A percentile compares a stretch with the other conserved stretches of the same genome.
Conservation (phyloP, 2,329 filamentous ascomycete genomes). For the Trichoderma harzianum region DNA sequence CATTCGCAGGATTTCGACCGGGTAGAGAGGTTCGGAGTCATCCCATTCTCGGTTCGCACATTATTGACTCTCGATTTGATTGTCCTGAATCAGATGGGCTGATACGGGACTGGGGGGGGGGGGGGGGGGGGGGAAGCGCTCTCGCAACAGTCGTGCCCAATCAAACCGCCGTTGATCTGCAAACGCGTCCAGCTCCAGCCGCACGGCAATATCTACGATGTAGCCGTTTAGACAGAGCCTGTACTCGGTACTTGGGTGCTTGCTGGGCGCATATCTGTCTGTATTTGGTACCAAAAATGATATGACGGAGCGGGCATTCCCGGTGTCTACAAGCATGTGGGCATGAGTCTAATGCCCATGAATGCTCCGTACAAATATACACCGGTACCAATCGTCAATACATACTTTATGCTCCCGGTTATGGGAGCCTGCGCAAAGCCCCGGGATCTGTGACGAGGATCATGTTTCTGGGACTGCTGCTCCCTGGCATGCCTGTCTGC, state of each 20-base stretch:
- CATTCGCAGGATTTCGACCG: neutral
- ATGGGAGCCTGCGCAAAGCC: neutral
- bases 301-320: neutral
- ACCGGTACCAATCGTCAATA: neutral
- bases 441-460: slow-evolving; percentile 18
- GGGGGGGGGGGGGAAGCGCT: neutral
- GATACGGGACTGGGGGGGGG: neutral
- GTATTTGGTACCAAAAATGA: neutral
- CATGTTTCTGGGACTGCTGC: neutral
- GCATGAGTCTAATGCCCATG: neutral
- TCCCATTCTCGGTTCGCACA: neutral
- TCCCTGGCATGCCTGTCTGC: neutral
- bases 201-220: neutral
- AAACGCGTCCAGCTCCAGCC: slow-evolving; percentile 3
- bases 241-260: neutral
- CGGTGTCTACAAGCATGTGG: neutral
- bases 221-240: neutral
- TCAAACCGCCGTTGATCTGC: neutral
- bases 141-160: neutral
- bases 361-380: neutral
- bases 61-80: neutral
- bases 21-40: neutral
- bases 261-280: neutral
- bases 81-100: neutral
- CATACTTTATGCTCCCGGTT: neutral